phyloP scores from a whole-genome alignment of 192 early-diverging fungal genomes.

The Allomyces javanicus region DNA sequence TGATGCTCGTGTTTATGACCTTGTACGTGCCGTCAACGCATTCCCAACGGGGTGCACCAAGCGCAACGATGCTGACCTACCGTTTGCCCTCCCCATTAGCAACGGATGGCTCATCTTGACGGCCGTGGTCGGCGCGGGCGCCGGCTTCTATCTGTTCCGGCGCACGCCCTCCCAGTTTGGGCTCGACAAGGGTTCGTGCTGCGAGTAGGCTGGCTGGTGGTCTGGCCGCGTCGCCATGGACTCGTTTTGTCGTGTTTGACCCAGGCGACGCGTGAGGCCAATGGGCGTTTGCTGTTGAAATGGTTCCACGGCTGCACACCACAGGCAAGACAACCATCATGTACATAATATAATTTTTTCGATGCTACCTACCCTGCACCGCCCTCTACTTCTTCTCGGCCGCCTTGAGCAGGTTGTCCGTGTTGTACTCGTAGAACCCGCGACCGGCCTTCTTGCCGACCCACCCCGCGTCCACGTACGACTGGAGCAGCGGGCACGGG shows the following conservation, averaged over 20 bases:
- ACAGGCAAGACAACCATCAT: no score
- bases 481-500: conserved; percentile 71
- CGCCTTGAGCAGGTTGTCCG: background rate
- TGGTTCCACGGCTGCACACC: no score
- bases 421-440: conserved; percentile 73
- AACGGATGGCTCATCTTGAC: background rate
- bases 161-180: no score
- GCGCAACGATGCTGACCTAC: background rate
- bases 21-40: background rate
- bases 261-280: no score
- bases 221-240: no score
- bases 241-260: no score
- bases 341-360: no score
- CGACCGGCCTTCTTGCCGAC: conserved; percentile 75
- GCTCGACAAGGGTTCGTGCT: no score
- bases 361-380: no score
- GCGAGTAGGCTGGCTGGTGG: no score
- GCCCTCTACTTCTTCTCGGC: background rate
- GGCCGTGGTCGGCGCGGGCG: background rate
- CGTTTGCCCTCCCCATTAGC: background rate
- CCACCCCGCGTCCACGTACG: conserved; percentile 93
- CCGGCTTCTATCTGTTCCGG: background rate
- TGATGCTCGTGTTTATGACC: conserved; percentile 1
- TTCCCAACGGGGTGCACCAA: background rate
- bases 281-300: no score